Evolutionary conservation across 208 protist genomes (phyloP), one percentile per base, ranked within the genome.

Genomic region (Herpetomonas tarakana): DNA sequence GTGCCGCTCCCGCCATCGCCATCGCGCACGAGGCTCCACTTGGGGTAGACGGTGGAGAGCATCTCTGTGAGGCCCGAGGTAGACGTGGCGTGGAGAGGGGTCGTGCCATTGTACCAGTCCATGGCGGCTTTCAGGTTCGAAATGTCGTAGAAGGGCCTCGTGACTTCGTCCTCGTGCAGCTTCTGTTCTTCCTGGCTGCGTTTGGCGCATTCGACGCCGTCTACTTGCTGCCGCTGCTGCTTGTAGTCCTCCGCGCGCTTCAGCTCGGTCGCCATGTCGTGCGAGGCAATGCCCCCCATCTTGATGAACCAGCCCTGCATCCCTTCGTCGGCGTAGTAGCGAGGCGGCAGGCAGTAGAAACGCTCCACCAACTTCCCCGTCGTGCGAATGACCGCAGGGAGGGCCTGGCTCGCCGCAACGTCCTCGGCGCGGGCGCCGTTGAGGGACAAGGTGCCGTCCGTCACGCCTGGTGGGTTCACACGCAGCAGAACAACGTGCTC

Each of bases 261-360:
- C 35, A 41, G 35, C 35, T 41, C 35, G 14, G 14, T 41, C 35
- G 35, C 35, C 35, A 41, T 41, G 35, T 41, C 35, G 35, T 41
- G 35, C 2, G 22, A 14, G 1, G n/a, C 45, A 12, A 22, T 29
- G 14, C 60, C 56, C 11, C 65, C 62, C 65, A 69, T 62, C 61
- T 71, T 72, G n/a, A 69, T 46, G n/a, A 65, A 65, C 71, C 71
- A 78, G 31, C 61, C 71, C 18, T 64, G 38, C 35, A 41, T 41
- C 35, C 3, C 39, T 19, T 31, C 19, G 14, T 68, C 55, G 6
- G 14, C 29, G 50, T 78, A 72, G 58, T 73, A 71, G 26, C 62
- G 60, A 0, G 71, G 71, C 21, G 71, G 65, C n/a, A 78, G 58
- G 1, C 51, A 26, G 56, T 68, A 77, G 45, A 71, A 68, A 38